A percentile compares a stretch with the other conserved stretches of the same genome.
phyloP scores from a whole-genome alignment of 2,329 filamentous ascomycete species.

The Microascus cirrosus region DNA sequence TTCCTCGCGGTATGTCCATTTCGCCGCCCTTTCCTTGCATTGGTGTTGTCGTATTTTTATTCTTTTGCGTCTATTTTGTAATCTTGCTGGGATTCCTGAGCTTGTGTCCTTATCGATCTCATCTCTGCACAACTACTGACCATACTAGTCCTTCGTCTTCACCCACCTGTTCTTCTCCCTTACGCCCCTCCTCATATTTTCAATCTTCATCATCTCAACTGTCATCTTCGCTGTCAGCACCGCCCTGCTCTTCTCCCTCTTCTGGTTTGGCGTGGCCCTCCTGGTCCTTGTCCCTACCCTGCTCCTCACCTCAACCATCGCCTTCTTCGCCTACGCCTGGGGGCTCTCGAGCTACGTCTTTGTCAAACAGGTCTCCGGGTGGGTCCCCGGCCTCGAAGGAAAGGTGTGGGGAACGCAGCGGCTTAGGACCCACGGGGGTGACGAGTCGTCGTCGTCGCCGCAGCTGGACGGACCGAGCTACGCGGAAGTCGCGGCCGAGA shows the following conservation, averaged over 20 bases:
- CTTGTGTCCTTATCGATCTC: background rate
- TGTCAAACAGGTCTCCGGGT: constrained; percentile 32
- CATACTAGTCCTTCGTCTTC: constrained; percentile 51
- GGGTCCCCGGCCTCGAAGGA: background rate
- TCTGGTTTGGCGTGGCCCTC: constrained; percentile 56
- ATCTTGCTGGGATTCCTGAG: background rate
- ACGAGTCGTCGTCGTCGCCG: background rate
- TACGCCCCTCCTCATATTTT: constrained; percentile 58
- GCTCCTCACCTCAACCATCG: constrained; percentile 52
- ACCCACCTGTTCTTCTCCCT: constrained; percentile 54
- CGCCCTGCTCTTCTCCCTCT: constrained; percentile 54
- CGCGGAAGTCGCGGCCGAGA: background rate
- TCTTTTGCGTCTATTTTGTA: background rate
- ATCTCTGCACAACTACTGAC: background rate
- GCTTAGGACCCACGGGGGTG: background rate
- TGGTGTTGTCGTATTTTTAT: background rate
- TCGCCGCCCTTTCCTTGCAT: background rate
- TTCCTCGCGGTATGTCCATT: constrained; percentile 50
- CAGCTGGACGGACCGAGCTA: background rate
- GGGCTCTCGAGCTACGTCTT: constrained; percentile 47
- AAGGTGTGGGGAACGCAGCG: background rate
- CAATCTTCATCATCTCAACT: constrained; percentile 51
- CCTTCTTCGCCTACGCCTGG: constrained; percentile 57
- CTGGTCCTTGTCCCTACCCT: constrained; percentile 58
- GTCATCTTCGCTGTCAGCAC: constrained; percentile 50